A percentile compares a stretch with the other conserved stretches of the same genome.
Conservation (phyloP, 1,284 basidiomycete genomes). For the Ustilago trichophora region DNA sequence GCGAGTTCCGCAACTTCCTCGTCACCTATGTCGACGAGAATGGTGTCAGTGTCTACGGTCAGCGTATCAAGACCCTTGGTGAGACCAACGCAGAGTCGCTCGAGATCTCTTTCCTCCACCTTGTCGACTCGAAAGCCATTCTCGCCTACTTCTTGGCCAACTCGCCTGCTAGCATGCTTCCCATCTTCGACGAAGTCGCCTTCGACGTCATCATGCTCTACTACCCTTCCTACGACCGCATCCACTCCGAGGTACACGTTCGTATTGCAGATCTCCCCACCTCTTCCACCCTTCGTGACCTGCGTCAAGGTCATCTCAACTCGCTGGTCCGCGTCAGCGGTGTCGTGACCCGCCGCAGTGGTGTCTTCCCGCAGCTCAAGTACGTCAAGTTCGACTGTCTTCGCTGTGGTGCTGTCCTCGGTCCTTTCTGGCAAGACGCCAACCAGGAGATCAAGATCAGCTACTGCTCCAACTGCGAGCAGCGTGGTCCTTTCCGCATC, state of each 20-base stretch:
- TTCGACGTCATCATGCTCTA: slow-evolving; percentile 92
- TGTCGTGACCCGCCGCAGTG: slow-evolving; percentile 94
- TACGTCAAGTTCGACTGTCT: slow-evolving; percentile 98
- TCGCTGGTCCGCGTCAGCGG: slow-evolving; percentile 93
- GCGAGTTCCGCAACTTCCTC: slow-evolving; percentile 93
- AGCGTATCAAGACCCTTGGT: slow-evolving; percentile 89
- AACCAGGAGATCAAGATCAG: slow-evolving; percentile 90
- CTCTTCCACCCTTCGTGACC: slow-evolving; percentile 86
- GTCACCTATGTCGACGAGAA: slow-evolving; percentile 94
- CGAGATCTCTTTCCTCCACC: slow-evolving; percentile 93
- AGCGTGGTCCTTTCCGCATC: slow-evolving; percentile 92
- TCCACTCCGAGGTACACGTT: slow-evolving; percentile 97
- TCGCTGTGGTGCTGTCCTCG: slow-evolving; percentile 83
- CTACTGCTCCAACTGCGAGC: slow-evolving; percentile 86
- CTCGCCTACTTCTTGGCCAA: slow-evolving; percentile 97
- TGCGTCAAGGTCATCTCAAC: slow-evolving; percentile 91
- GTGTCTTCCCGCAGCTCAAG: slow-evolving; percentile 98
- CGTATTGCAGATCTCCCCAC: slow-evolving; percentile 93
- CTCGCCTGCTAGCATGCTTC: slow-evolving; percentile 88
- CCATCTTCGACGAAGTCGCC: slow-evolving; percentile 94
- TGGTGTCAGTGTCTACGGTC: slow-evolving; percentile 91
- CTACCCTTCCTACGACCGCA: slow-evolving; percentile 94
- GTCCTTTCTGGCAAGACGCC: slow-evolving; percentile 97
- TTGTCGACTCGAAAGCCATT: slow-evolving; percentile 88
- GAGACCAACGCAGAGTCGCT: slow-evolving; percentile 97